A percentile compares a stretch with the other conserved stretches of the same genome.
These are phyloP conservation scores for Paramecium octaurelia DNA, from an alignment of 73 alveolate species.

Conservation along the genomic window DNA sequence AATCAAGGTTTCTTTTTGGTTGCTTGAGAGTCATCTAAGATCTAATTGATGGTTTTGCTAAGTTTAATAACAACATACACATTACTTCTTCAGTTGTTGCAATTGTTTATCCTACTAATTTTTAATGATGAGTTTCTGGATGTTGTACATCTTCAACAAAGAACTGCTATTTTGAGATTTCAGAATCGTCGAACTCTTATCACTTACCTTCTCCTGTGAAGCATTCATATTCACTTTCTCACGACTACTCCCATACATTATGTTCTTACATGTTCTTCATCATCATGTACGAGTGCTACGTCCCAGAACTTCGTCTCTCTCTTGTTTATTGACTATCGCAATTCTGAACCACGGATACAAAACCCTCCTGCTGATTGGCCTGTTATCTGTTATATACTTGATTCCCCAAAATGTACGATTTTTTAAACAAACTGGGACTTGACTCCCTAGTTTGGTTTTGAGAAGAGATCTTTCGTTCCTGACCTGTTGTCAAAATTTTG, in stretches of 20 bases:
- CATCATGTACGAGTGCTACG: background rate
- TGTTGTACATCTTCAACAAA: background rate
- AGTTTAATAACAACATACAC: background rate
- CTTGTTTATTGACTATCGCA: background rate
- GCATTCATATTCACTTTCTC: background rate
- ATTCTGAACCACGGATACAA: background rate
- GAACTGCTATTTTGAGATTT: background rate
- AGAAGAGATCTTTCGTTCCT: background rate
- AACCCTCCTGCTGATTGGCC: background rate
- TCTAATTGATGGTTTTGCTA: background rate
- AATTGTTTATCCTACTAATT: background rate
- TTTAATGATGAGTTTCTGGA: background rate
- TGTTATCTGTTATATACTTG: background rate
- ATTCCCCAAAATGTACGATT: background rate
- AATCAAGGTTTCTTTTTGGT: background rate
- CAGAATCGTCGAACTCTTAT: background rate
- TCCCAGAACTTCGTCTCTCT: conserved; percentile 14
- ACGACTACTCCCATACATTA: background rate
- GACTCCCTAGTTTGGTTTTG: background rate
- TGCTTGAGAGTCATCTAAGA: background rate
- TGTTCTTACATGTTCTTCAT: background rate
- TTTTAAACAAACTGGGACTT: background rate
- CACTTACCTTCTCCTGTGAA: background rate
- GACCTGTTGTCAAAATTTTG: background rate
- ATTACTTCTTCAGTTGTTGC: background rate